Percentiles rank a stretch among this genome's conserved stretches.
These are phyloP conservation scores for Entoloma clypeatum DNA, from an alignment of 1,284 basidiomycete species.

Conservation along the genomic window DNA sequence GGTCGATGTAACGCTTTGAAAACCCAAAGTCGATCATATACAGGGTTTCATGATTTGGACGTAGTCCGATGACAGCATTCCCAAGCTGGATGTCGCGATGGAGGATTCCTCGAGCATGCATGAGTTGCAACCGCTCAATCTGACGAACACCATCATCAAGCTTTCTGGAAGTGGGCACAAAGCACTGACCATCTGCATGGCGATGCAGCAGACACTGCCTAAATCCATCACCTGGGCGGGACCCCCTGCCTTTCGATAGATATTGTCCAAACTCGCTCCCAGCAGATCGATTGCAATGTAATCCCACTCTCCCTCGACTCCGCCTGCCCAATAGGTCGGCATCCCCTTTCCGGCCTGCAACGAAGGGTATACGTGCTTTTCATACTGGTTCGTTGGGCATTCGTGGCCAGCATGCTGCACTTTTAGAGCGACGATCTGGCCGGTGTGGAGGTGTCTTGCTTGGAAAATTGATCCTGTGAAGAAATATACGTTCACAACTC, in stretches of 20 bases:
- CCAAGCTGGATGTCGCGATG: conserved; percentile 77
- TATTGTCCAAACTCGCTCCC: conserved; percentile 60
- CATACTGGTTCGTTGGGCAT: conserved; percentile 71
- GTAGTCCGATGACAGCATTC: conserved; percentile 62
- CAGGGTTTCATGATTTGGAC: conserved; percentile 52
- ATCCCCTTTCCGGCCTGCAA: conserved; percentile 71
- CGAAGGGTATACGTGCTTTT: conserved; percentile 63
- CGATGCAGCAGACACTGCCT: conserved; percentile 66
- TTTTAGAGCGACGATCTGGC: conserved; percentile 64
- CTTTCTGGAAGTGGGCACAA: conserved; percentile 1
- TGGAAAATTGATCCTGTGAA: conserved; percentile 61
- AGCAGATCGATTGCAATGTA: conserved; percentile 73
- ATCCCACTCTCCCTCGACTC: conserved; percentile 60
- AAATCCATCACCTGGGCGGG: conserved; percentile 47
- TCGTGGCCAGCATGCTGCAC: conserved; percentile 63
- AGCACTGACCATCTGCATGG: conserved; percentile 64
- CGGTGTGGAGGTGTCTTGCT: conserved; percentile 52
- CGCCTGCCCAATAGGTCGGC: conserved; percentile 61
- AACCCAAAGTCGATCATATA: conserved; percentile 85
- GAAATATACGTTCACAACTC: not conserved
- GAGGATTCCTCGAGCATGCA: conserved; percentile 67
- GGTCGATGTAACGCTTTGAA: conserved; percentile 71
- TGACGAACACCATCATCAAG: conserved; percentile 25
- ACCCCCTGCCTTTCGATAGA: conserved; percentile 54
- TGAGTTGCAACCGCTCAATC: conserved; percentile 65